Evolutionary conservation across 768 basidiomycete species (phyloP).

Genomic region (Termitomyces sp.): DNA sequence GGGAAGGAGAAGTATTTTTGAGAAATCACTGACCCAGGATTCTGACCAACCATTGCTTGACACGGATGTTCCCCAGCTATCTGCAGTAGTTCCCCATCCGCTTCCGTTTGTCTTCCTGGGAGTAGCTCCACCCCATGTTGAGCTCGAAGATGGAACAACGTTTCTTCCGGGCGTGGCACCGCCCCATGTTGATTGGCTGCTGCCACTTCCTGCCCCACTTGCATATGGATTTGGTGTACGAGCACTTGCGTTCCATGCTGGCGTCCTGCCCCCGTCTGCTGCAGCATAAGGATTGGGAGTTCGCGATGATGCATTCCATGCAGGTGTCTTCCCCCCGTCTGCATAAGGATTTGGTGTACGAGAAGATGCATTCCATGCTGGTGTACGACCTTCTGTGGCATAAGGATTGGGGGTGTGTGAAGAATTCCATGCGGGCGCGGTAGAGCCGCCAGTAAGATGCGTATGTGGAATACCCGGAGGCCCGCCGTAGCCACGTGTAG

Average conservation of each 20-base stretch:
- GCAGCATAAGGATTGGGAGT: conserved; percentile 69
- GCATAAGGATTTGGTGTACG: conserved; percentile 71
- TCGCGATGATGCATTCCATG: conserved; percentile 56
- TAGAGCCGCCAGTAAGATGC: conserved; percentile 23
- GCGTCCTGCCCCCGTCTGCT: conserved; percentile 60
- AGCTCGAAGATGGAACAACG: conserved; percentile 2
- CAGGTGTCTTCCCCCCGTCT: conserved; percentile 56
- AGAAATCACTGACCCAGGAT: conserved; percentile 15
- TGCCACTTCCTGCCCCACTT: conserved; percentile 40
- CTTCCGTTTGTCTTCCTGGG: conserved; percentile 26
- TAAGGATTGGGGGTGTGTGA: conserved; percentile 72
- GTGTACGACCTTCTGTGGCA: conserved; percentile 48
- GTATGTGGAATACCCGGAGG: conserved; percentile 29
- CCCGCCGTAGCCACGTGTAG: neutral
- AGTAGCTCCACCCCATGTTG: conserved; percentile 42
- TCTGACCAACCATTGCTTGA: conserved; percentile 20
- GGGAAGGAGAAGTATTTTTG: neutral
- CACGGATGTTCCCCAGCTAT: conserved; percentile 9
- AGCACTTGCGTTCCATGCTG: conserved; percentile 58
- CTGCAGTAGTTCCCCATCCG: conserved; percentile 23
- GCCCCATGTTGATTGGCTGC: conserved; percentile 36
- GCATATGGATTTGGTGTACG: conserved; percentile 72
- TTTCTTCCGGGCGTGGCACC: conserved; percentile 26
- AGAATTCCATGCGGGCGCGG: conserved; percentile 19
- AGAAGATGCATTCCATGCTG: conserved; percentile 50